These are phyloP conservation scores for Poa annua DNA, from an alignment of 176 grass and related monocot species.

Conservation along the genomic window DNA sequence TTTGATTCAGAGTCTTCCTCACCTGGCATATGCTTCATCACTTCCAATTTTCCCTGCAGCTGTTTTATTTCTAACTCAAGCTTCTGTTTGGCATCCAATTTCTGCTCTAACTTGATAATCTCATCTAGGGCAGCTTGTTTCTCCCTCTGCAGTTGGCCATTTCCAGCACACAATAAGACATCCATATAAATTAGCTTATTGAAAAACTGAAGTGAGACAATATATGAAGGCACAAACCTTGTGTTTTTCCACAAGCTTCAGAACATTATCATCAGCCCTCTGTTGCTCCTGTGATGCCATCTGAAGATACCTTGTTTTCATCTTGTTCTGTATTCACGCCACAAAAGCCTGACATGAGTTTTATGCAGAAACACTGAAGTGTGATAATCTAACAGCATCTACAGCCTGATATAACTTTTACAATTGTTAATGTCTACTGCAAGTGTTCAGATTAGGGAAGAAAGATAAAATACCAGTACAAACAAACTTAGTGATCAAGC, in stretches of 20 bases:
- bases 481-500: neutral
- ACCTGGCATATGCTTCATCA: neutral
- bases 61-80: slow-evolving; percentile 47
- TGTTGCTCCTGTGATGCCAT: neutral
- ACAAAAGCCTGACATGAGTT: neutral
- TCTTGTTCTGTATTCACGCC: neutral
- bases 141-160: neutral
- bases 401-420: neutral
- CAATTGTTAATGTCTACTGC: neutral
- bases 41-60: slow-evolving; percentile 17
- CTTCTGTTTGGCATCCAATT: slow-evolving; percentile 17
- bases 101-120: slow-evolving; percentile 13
- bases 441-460: neutral
- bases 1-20: slow-evolving; percentile 19
- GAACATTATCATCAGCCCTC: neutral
- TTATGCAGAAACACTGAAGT: neutral
- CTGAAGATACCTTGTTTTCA: neutral
- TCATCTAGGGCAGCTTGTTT: neutral
- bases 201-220: neutral
- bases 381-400: neutral
- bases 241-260: neutral
- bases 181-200: neutral
- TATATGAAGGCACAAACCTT: neutral
- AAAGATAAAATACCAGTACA: neutral
- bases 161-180: neutral